Conservation (phyloP, 331 rosid species). For the Acacia concinna region DNA sequence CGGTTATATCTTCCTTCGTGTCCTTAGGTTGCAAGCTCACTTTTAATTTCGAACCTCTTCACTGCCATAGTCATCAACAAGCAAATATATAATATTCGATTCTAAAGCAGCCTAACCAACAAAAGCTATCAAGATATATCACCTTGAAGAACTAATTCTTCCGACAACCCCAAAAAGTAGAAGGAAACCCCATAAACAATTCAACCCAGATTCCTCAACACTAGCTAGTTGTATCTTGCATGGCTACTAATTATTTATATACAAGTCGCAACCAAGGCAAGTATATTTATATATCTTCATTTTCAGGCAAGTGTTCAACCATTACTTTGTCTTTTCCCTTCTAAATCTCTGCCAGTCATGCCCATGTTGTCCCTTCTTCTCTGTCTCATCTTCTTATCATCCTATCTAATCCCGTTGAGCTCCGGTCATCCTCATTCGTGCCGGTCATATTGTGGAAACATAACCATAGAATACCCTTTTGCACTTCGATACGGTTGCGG, state of each 20-base stretch:
- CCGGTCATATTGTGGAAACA: slow-evolving; percentile 86
- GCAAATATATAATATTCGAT: slow-evolving; percentile 20
- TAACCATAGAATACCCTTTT: slow-evolving; percentile 90
- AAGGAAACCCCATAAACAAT: slow-evolving; percentile 41
- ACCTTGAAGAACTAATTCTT: slow-evolving; percentile 23
- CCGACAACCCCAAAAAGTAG: slow-evolving; percentile 24
- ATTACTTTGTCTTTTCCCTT: background rate
- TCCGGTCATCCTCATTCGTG: slow-evolving; percentile 44
- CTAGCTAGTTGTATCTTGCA: slow-evolving; percentile 16
- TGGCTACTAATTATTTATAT: background rate
- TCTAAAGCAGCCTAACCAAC: slow-evolving; percentile 33
- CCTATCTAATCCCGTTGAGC: slow-evolving; percentile 20
- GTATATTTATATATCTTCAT: slow-evolving; percentile 10
- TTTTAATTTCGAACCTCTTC: background rate
- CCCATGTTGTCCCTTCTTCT: slow-evolving; percentile 25
- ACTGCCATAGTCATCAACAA: slow-evolving; percentile 19
- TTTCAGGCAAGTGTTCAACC: background rate
- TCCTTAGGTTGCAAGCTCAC: background rate
- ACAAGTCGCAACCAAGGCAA: slow-evolving; percentile 43
- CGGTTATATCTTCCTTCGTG: slow-evolving; percentile 4
- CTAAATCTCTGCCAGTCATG: slow-evolving; percentile 39
- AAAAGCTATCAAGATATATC: slow-evolving; percentile 21
- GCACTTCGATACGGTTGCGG: slow-evolving; percentile 80
- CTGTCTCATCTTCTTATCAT: slow-evolving; percentile 32
- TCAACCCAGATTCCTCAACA: slow-evolving; percentile 42